These are phyloP conservation scores for Camelina hispida DNA, from an alignment of 345 rosid genomes.

Conservation along the genomic window DNA sequence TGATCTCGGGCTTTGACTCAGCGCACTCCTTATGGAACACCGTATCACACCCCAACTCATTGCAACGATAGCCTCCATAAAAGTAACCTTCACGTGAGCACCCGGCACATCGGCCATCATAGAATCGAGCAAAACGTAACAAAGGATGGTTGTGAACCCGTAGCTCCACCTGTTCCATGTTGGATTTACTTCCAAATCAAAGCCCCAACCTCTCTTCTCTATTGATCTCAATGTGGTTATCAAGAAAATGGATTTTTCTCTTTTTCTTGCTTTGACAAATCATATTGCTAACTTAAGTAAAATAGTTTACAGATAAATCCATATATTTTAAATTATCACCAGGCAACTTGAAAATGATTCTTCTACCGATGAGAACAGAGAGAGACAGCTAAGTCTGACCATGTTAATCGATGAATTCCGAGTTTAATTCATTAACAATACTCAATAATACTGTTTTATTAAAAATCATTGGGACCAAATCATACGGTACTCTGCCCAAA, in stretches of 20 bases:
- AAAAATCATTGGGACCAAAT: neutral
- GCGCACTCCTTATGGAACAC: neutral
- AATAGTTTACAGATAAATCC: neutral
- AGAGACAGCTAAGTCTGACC: neutral
- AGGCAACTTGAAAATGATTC: neutral
- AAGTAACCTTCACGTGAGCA: neutral
- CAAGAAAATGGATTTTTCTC: neutral
- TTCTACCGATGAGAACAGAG: neutral
- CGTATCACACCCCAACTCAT: neutral
- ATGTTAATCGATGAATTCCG: neutral
- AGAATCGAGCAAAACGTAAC: neutral
- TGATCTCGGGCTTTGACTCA: neutral
- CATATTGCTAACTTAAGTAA: neutral
- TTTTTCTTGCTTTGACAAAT: too few relatives aligned
- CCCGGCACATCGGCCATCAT: neutral
- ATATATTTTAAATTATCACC: neutral
- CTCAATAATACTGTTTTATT: neutral
- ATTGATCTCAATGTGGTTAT: too few relatives aligned
- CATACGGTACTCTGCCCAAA: neutral
- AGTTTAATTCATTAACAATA: neutral
- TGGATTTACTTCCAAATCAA: neutral
- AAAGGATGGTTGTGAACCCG: neutral
- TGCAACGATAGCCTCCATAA: neutral
- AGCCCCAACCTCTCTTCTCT: neutral
- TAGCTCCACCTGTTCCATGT: neutral